These are phyloP conservation scores for Bacterosira constricta DNA, from an alignment of 108 stramenopile genomes.

Conservation along the genomic window DNA sequence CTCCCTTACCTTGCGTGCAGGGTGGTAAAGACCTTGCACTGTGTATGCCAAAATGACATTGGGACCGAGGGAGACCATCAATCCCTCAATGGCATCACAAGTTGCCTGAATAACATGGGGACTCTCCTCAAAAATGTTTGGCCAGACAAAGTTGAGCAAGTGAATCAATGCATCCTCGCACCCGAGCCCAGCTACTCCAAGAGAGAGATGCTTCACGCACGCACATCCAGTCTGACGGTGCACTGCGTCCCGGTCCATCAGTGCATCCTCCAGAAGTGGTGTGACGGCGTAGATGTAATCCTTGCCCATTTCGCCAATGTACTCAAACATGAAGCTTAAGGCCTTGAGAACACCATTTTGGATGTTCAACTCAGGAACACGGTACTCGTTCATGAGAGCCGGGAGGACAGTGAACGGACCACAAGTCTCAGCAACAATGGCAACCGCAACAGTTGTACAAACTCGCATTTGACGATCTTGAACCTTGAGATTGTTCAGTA, in stretches of 20 bases:
- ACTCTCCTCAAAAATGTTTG: slow-evolving; percentile 98
- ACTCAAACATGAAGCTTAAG: slow-evolving; percentile 99
- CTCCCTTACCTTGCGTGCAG: slow-evolving; percentile 97
- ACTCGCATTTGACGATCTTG: slow-evolving; percentile 99
- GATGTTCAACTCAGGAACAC: slow-evolving; percentile 98
- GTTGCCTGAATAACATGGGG: slow-evolving; percentile 98
- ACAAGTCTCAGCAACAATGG: slow-evolving; percentile 99
- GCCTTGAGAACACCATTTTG: slow-evolving; percentile 99
- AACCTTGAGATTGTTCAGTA: slow-evolving; percentile 98
- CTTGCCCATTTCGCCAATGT: slow-evolving; percentile 99
- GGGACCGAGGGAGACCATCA: slow-evolving; percentile 95
- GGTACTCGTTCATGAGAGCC: slow-evolving; percentile 99
- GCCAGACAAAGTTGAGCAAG: slow-evolving; percentile 98
- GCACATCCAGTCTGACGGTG: slow-evolving; percentile 99
- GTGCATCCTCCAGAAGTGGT: slow-evolving; percentile 97
- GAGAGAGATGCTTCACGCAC: slow-evolving; percentile 96
- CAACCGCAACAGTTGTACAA: slow-evolving; percentile 99
- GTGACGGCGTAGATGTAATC: slow-evolving; percentile 99
- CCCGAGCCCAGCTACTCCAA: slow-evolving; percentile 95
- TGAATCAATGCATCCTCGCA: slow-evolving; percentile 98
- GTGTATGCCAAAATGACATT: slow-evolving; percentile 91
- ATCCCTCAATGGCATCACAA: slow-evolving; percentile 98
- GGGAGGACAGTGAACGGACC: slow-evolving; percentile 99
- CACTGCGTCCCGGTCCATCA: slow-evolving; percentile 98
- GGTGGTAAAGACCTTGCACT: slow-evolving; percentile 97